Percentiles rank a stretch among this genome's conserved stretches.
phyloP scores from a whole-genome alignment of 2,329 filamentous ascomycete species.

The Xylariaceae sp. region DNA sequence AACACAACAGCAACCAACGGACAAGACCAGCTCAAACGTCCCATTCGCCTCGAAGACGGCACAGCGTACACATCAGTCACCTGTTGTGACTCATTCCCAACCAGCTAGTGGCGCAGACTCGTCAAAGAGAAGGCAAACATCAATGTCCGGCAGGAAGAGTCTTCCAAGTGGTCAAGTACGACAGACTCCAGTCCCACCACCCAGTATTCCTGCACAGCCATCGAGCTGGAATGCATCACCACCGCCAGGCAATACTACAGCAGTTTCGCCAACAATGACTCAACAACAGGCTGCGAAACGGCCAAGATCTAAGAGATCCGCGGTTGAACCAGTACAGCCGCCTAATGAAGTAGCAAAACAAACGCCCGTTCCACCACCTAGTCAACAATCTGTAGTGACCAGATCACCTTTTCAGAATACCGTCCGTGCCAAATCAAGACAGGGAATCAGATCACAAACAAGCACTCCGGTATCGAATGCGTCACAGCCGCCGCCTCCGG shows the following conservation, averaged over 20 bases:
- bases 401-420: conserved; percentile 24
- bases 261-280: conserved; percentile 13
- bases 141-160: conserved; percentile 17
- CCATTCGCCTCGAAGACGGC: neutral
- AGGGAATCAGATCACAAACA: conserved; percentile 24
- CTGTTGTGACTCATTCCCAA: conserved; percentile 3
- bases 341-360: conserved; percentile 16
- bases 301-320: conserved; percentile 18
- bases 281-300: conserved; percentile 19
- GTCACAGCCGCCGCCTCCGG: conserved; percentile 20
- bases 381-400: conserved; percentile 25
- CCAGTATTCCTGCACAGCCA: conserved; percentile 13
- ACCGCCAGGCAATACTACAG: conserved; percentile 9
- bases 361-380: conserved; percentile 17
- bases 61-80: too few species aligned
- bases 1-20: neutral
- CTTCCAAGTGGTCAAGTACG: conserved; percentile 17
- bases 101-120: neutral
- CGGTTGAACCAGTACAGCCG: conserved; percentile 14
- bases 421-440: conserved; percentile 20
- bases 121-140: neutral
- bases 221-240: conserved; percentile 18
- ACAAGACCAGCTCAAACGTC: neutral
- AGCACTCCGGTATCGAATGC: conserved; percentile 21
- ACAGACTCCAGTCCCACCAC: conserved; percentile 20